A percentile compares a stretch with the other conserved stretches of the same genome.
Evolutionary conservation across 495 filamentous ascomycete genomes (phyloP).

Genomic region (Aspergillus leporis): DNA sequence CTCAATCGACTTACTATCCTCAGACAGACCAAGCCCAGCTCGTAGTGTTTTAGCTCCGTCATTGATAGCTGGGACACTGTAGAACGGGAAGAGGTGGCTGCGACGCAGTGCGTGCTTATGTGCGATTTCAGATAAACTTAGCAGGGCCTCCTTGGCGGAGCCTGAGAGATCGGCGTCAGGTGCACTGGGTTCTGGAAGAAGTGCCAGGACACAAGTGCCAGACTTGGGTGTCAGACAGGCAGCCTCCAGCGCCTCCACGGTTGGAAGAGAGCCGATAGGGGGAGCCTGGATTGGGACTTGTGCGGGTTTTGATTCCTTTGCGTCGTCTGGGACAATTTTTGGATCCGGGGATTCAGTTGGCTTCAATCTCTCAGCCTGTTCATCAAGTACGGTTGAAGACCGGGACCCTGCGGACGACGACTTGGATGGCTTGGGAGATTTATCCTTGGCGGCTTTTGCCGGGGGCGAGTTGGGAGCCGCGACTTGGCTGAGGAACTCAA

Average conservation of each 20-base stretch:
- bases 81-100: constrained; percentile 78
- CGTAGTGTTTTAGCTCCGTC: constrained; percentile 55
- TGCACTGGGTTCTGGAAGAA: constrained; percentile 59
- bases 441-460: constrained; percentile 47
- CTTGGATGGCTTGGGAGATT: constrained; percentile 47
- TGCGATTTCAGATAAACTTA: constrained; percentile 70
- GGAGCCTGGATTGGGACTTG: constrained; percentile 43
- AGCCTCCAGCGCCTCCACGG: constrained; percentile 59
- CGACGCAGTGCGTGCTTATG: constrained; percentile 67
- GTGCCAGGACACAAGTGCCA: constrained; percentile 80
- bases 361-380: constrained; percentile 39
- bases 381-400: background rate
- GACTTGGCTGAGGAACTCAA: constrained; percentile 79
- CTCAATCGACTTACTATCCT: constrained; percentile 48
- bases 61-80: constrained; percentile 68
- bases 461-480: constrained; percentile 74
- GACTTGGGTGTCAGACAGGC: constrained; percentile 76
- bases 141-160: constrained; percentile 54
- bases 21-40: constrained; percentile 59
- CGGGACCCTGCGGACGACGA: constrained; percentile 9
- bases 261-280: constrained; percentile 51
- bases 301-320: constrained; percentile 44
- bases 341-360: constrained; percentile 51
- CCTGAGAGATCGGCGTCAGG: constrained; percentile 47
- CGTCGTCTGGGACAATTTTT: constrained; percentile 38